A percentile compares a stretch with the other conserved stretches of the same genome.
phyloP scores from a whole-genome alignment of 805 yeast genomes.

The Torulaspora maleeae region DNA sequence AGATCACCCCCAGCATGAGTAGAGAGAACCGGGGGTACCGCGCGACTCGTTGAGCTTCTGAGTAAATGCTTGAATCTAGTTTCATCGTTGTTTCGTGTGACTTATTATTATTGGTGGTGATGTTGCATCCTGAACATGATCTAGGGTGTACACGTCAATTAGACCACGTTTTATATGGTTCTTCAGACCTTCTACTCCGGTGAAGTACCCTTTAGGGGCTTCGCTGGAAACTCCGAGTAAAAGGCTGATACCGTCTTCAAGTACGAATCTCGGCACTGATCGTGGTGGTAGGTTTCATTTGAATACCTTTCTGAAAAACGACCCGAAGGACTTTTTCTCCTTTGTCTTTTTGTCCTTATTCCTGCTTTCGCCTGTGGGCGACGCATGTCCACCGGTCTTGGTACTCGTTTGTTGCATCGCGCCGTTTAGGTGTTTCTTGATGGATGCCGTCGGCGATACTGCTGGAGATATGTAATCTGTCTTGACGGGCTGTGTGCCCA shows the following conservation, averaged over 20 bases:
- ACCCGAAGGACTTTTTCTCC: slow-evolving; percentile 13
- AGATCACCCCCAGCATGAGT: slow-evolving; percentile 25
- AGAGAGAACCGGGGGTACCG: slow-evolving; percentile 25
- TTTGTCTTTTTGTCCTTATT: slow-evolving; percentile 6
- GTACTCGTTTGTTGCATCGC: slow-evolving; percentile 1
- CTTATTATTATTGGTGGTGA: no score
- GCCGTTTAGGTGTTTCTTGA: background rate
- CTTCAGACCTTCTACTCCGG: background rate
- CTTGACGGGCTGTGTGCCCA: slow-evolving; percentile 8
- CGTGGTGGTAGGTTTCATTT: slow-evolving; percentile 1
- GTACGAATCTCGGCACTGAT: background rate
- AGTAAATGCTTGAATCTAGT: slow-evolving; percentile 22
- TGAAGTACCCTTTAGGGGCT: background rate
- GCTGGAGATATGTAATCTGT: slow-evolving; percentile 1
- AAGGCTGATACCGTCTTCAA: background rate
- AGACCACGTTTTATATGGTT: background rate
- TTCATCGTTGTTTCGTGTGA: slow-evolving; percentile 18
- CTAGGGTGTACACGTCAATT: no score
- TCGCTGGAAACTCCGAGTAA: background rate
- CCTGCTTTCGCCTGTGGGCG: background rate
- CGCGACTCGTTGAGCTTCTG: slow-evolving; percentile 29
- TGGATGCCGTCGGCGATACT: slow-evolving; percentile 7
- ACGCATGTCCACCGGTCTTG: background rate
- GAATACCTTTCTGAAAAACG: slow-evolving; percentile 24
- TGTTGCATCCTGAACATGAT: background rate